These are phyloP conservation scores for Kwoniella sp. DNA, from an alignment of 768 basidiomycete genomes.

Conservation along the genomic window DNA sequence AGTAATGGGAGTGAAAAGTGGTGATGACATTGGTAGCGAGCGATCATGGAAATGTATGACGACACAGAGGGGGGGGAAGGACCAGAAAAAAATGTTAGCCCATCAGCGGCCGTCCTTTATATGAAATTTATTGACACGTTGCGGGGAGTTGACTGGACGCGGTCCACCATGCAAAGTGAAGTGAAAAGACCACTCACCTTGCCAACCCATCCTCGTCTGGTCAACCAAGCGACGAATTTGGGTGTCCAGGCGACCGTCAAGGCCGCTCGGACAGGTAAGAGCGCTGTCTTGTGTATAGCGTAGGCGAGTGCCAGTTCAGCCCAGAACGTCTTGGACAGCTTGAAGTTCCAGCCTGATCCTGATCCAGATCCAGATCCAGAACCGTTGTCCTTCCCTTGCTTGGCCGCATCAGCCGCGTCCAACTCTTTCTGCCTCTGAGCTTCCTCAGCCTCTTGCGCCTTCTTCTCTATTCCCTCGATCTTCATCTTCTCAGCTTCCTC, in stretches of 20 bases:
- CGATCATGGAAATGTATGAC: too few species aligned
- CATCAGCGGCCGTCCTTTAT: too few species aligned
- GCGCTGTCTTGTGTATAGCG: slow-evolving; percentile 90
- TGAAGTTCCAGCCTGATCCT: slow-evolving; percentile 11
- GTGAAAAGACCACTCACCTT: slow-evolving; percentile 45
- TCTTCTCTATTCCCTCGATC: slow-evolving; percentile 33
- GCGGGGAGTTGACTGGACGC: background rate
- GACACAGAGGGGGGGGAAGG: too few species aligned
- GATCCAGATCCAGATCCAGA: slow-evolving; percentile 19
- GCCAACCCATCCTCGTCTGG: slow-evolving; percentile 74
- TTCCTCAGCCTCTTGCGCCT: slow-evolving; percentile 13
- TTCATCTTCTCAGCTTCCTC: slow-evolving; percentile 32
- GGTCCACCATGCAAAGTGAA: too few species aligned
- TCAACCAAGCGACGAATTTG: slow-evolving; percentile 79
- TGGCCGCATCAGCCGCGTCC: background rate
- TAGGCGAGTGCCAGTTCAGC: slow-evolving; percentile 93
- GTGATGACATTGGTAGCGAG: too few species aligned
- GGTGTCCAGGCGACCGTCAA: slow-evolving; percentile 85
- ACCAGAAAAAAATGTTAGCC: too few species aligned
- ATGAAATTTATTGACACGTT: too few species aligned
- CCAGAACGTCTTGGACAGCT: slow-evolving; percentile 68
- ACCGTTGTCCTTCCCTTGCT: slow-evolving; percentile 16
- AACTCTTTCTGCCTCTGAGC: background rate
- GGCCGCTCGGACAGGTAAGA: slow-evolving; percentile 85
- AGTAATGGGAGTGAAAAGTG: too few species aligned